Percentiles rank a stretch among this genome's conserved stretches.
Evolutionary conservation across 352 stramenopile genomes (phyloP).

Genomic region (Blastocystis hominis): DNA sequence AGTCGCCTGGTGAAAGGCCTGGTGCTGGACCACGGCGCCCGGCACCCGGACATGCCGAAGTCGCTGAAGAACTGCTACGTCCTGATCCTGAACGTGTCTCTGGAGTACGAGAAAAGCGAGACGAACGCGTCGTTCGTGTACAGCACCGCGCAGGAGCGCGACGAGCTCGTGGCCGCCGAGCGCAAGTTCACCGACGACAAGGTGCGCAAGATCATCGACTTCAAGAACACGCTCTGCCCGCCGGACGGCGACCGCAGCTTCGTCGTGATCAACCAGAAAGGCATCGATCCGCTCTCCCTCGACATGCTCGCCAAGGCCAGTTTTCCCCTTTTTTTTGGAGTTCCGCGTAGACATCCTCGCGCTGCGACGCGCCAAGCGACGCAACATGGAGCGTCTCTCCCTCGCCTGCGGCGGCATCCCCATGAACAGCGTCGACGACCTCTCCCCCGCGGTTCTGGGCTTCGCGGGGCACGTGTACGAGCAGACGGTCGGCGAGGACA

Average conservation of each 20-base stretch:
- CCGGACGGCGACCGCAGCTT: constrained; percentile 89
- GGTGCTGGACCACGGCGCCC: constrained; percentile 91
- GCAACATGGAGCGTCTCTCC: constrained; percentile 98
- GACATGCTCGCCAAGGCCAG: constrained; percentile 98
- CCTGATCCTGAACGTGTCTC: constrained; percentile 97
- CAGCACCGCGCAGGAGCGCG: constrained; percentile 89
- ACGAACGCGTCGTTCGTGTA: constrained; percentile 96
- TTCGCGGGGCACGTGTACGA: constrained; percentile 91
- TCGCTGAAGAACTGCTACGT: constrained; percentile 89
- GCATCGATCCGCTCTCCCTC: constrained; percentile 90
- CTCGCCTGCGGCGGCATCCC: constrained; percentile 91
- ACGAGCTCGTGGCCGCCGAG: constrained; percentile 89
- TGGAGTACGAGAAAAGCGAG: constrained; percentile 99
- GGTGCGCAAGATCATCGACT: constrained; percentile 85
- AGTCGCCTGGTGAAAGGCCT: constrained; percentile 70
- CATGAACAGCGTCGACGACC: constrained; percentile 94
- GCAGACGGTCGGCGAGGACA: constrained; percentile 93
- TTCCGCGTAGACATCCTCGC: constrained; percentile 79
- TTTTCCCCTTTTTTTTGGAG: neutral
- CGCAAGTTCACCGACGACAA: constrained; percentile 88
- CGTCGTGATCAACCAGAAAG: constrained; percentile 99
- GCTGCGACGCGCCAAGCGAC: constrained; percentile 88
- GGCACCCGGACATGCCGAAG: constrained; percentile 96
- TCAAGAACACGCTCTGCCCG: constrained; percentile 90
- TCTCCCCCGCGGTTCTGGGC: constrained; percentile 86